phyloP scores from a whole-genome alignment of 2,329 filamentous ascomycete species.

The Alternaria sp. region DNA sequence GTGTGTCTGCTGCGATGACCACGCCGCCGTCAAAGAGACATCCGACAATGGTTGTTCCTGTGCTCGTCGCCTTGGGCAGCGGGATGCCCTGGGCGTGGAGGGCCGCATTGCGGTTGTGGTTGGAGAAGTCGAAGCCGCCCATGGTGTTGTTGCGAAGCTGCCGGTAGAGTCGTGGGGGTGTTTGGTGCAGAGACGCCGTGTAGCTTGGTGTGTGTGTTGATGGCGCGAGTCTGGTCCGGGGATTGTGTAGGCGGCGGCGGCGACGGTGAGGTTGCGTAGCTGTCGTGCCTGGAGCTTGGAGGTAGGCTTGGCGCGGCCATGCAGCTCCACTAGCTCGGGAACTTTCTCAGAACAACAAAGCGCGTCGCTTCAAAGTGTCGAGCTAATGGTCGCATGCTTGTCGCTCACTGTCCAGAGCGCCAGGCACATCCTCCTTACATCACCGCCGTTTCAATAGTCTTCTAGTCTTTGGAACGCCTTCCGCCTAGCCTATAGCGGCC shows the following conservation, averaged over 20 bases:
- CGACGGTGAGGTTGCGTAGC: conserved; percentile 31
- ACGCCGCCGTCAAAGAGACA: conserved; percentile 97
- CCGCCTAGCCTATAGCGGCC: conserved; percentile 13
- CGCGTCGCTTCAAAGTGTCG: conserved; percentile 12
- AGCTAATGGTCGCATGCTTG: conserved; percentile 28
- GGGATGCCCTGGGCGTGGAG: conserved; percentile 94
- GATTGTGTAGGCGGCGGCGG: conserved; percentile 6
- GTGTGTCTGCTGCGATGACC: conserved; percentile 97
- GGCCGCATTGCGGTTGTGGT: conserved; percentile 98
- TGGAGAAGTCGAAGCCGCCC: conserved; percentile 85
- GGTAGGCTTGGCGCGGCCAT: conserved; percentile 18
- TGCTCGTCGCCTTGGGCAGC: conserved; percentile 96
- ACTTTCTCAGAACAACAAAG: conserved; percentile 29
- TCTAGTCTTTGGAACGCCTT: conserved; percentile 15
- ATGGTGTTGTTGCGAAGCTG: conserved; percentile 62
- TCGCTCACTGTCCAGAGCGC: conserved; percentile 28
- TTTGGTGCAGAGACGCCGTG: not conserved
- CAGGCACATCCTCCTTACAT: conserved; percentile 21
- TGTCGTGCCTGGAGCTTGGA: conserved; percentile 37
- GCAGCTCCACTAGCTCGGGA: conserved; percentile 12
- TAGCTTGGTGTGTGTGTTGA: not conserved
- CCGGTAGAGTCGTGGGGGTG: not conserved
- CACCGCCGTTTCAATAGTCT: conserved; percentile 30
- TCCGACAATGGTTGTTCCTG: conserved; percentile 97
- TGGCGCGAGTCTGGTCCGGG: not conserved